These are phyloP conservation scores for Talaromyces nanjingensis DNA, from an alignment of 495 filamentous ascomycete genomes.

Conservation along the genomic window DNA sequence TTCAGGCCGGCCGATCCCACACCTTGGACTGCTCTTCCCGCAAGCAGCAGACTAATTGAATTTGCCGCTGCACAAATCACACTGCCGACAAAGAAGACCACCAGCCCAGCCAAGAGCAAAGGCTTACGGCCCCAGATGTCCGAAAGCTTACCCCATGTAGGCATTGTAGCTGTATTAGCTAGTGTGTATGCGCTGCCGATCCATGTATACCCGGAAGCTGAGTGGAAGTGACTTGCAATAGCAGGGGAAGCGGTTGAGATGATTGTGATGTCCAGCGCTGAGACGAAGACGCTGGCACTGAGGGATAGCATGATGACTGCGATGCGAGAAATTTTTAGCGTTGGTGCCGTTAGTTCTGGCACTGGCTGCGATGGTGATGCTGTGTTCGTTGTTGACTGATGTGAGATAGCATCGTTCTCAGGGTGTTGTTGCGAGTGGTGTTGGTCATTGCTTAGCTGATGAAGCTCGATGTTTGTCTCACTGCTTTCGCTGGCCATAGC, in stretches of 20 bases:
- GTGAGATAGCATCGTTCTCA: background rate
- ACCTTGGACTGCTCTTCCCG: slow-evolving; percentile 71
- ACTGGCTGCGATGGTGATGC: background rate
- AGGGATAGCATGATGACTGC: slow-evolving; percentile 14
- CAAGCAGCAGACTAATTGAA: slow-evolving; percentile 67
- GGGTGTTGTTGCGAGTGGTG: background rate
- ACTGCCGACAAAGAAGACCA: slow-evolving; percentile 69
- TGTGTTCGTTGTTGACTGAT: background rate
- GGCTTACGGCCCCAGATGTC: slow-evolving; percentile 74
- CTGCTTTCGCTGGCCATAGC: background rate
- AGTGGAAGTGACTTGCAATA: slow-evolving; percentile 47
- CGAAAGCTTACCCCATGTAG: slow-evolving; percentile 59
- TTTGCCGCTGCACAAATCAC: slow-evolving; percentile 61
- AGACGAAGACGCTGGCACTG: slow-evolving; percentile 27
- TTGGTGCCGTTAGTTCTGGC: background rate
- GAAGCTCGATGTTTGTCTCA: background rate
- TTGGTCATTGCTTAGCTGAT: background rate
- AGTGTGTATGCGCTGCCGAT: slow-evolving; percentile 54
- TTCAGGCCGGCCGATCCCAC: slow-evolving; percentile 75
- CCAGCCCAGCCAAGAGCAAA: slow-evolving; percentile 62
- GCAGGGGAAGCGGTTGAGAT: slow-evolving; percentile 35
- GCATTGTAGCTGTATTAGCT: slow-evolving; percentile 49
- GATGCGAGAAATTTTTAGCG: background rate
- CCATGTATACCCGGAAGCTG: slow-evolving; percentile 54
- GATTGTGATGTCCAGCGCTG: slow-evolving; percentile 41